phyloP scores from a whole-genome alignment of 129 eudicot species.

The Helianthus tuberosus region DNA sequence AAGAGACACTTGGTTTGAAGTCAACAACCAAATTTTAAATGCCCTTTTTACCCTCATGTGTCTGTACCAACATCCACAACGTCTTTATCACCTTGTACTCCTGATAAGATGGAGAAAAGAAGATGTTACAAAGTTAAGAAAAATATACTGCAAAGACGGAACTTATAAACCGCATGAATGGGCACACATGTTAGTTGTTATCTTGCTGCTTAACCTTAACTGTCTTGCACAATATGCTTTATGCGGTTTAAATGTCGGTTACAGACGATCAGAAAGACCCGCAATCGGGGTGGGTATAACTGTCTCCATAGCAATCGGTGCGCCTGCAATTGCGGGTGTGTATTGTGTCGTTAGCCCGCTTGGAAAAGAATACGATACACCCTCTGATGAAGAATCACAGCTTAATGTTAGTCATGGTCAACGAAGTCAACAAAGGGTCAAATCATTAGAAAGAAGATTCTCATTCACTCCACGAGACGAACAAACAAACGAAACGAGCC shows the following conservation, averaged over 20 bases:
- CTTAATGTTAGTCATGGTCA: constrained; percentile 36
- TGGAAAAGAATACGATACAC: constrained; percentile 73
- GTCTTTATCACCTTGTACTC: constrained; percentile 71
- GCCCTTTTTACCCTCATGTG: constrained; percentile 93
- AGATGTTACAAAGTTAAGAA: constrained; percentile 67
- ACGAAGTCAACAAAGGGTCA: constrained; percentile 38
- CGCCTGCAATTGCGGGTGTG: constrained; percentile 90
- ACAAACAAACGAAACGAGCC: constrained; percentile 41
- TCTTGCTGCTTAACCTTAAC: constrained; percentile 66
- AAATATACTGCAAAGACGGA: constrained; percentile 82
- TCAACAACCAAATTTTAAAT: constrained; percentile 87
- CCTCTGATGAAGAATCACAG: constrained; percentile 74
- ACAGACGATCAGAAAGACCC: constrained; percentile 71
- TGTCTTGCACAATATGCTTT: constrained; percentile 88
- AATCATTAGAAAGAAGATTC: constrained; percentile 60
- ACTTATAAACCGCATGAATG: constrained; percentile 94
- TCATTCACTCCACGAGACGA: constrained; percentile 71
- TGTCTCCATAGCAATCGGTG: constrained; percentile 77
- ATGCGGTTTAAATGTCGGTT: constrained; percentile 89
- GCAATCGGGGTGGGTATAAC: constrained; percentile 79
- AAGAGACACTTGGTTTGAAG: constrained; percentile 90
- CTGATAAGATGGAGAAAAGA: constrained; percentile 77
- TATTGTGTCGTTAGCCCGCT: constrained; percentile 80
- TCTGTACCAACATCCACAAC: constrained; percentile 79
- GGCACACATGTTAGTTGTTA: constrained; percentile 89